phyloP scores from a whole-genome alignment of 352 stramenopile genomes.

The Pythium aristosporum region DNA sequence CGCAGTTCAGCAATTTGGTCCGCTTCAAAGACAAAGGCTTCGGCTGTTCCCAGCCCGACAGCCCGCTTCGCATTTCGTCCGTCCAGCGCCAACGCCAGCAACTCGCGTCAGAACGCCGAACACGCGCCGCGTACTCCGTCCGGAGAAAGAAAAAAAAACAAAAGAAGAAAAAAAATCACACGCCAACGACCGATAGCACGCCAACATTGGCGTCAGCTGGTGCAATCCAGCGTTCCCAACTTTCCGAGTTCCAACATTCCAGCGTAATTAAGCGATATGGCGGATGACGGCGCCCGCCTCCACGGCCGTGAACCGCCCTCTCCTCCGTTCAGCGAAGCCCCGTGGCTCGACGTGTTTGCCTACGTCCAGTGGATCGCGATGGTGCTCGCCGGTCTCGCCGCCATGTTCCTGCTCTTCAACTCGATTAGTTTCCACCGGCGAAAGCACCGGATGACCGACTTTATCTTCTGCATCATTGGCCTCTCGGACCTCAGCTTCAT shows the following conservation, averaged over 20 bases:
- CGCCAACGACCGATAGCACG: background rate
- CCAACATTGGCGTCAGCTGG: background rate
- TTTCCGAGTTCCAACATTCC: background rate
- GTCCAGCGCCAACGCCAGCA: background rate
- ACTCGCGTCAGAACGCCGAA: background rate
- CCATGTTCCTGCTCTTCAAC: slow-evolving; percentile 64
- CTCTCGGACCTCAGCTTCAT: slow-evolving; percentile 56
- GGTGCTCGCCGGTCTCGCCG: slow-evolving; percentile 29
- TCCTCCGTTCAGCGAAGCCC: background rate
- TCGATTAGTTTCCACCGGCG: slow-evolving; percentile 55
- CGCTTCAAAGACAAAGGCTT: too few relatives aligned
- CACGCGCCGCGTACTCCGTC: background rate
- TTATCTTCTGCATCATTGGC: slow-evolving; percentile 66
- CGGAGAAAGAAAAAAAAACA: background rate
- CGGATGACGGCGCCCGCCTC: background rate
- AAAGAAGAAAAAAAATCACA: background rate
- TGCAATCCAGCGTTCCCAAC: background rate
- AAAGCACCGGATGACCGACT: slow-evolving; percentile 68
- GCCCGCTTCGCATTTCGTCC: too few relatives aligned
- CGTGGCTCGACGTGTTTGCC: slow-evolving; percentile 43
- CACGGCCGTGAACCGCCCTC: background rate
- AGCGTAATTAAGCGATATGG: background rate
- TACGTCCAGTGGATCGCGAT: slow-evolving; percentile 56
- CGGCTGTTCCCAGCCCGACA: too few relatives aligned
- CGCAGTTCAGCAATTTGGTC: background rate